Evolutionary conservation across 2,329 filamentous ascomycete genomes (phyloP), one percentile per base, ranked within the genome.

Genomic region (Paecilomyces formosus): DNA sequence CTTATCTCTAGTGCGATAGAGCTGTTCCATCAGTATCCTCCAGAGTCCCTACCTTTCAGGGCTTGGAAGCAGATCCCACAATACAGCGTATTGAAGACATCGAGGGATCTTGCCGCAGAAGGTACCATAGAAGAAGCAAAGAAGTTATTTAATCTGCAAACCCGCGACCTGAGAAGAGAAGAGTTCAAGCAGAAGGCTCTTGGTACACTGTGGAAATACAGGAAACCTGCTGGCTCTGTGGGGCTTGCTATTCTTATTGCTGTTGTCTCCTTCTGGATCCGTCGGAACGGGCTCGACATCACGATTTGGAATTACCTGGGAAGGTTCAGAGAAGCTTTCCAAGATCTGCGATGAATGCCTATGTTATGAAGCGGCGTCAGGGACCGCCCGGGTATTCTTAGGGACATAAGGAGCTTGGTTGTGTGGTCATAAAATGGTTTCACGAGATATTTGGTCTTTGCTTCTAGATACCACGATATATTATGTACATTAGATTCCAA

Each of bases 81-180:
- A 6, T 83, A 83, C 60, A 97, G 92, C 71, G 91, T 91, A 7
- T 81, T 99, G 56, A 97, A 96, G 74, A 96, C 92, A 1, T 89
- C 89, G 0, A 81, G 84, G 12, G 83, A 67, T 69, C 79, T 54
- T 39, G 78, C 83, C 54, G 71, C 78, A 5, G 71, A 72, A 28
- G 85, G 91, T 69, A 83, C 81, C 0, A 73, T 90, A 33, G 74
- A 81, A 30, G 83, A 93, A 49, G 93, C 90, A 1, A 78, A 86
- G 61, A 71, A 68, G 3, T 82, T 87, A 60, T 93, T 97, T 66
- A 76, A 84, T 45, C 80, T 80, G 63, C 93, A 97, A 71, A 85
- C 85, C 3, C 79, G 78, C 57, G 87, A 96, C 66, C 76, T 97
- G n/a, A 76, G 79, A 57, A 83, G 86, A 72, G 79, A 83, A 55